phyloP scores from a whole-genome alignment of 2,329 filamentous ascomycete genomes.

The Thielaviopsis ethacetica region DNA sequence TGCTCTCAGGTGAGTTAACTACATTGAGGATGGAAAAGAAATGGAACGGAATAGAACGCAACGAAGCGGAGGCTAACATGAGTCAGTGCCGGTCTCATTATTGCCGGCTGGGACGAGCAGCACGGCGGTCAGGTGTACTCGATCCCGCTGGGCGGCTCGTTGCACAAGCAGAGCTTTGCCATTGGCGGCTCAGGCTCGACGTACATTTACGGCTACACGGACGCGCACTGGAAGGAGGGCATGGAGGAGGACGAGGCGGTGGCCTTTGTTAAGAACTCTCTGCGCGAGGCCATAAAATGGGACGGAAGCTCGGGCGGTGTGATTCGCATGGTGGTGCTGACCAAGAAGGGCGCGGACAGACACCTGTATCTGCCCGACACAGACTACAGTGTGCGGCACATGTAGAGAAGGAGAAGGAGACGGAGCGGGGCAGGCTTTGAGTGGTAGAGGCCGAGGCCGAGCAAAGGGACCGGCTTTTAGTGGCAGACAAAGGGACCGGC shows the following conservation, averaged over 20 bases:
- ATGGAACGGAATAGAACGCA: too few species aligned
- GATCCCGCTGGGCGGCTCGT: slow-evolving; percentile 86
- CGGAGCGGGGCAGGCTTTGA: too few species aligned
- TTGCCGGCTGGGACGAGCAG: slow-evolving; percentile 91
- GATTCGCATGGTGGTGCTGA: slow-evolving; percentile 94
- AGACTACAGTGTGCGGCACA: slow-evolving; percentile 59
- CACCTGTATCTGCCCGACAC: slow-evolving; percentile 93
- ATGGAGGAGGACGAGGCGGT: slow-evolving; percentile 91
- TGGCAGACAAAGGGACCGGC: too few species aligned
- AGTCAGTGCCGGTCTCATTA: slow-evolving; percentile 83
- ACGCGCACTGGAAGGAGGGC: slow-evolving; percentile 84
- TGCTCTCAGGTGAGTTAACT: slow-evolving; percentile 60
- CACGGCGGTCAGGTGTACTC: slow-evolving; percentile 96
- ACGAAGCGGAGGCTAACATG: not conserved
- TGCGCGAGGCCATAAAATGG: slow-evolving; percentile 97
- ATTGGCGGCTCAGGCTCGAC: slow-evolving; percentile 95
- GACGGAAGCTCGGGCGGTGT: slow-evolving; percentile 97
- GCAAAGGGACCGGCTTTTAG: too few species aligned
- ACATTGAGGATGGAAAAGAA: too few species aligned
- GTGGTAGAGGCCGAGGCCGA: too few species aligned
- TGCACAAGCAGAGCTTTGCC: slow-evolving; percentile 92
- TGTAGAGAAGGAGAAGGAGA: slow-evolving; percentile 33
- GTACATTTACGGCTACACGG: slow-evolving; percentile 98
- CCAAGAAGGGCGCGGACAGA: slow-evolving; percentile 71
- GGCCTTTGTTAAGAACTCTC: slow-evolving; percentile 76